A percentile compares a stretch with the other conserved stretches of the same genome.
Evolutionary conservation across 2,329 filamentous ascomycete species (phyloP).

Genomic region (Pseudogymnoascus sp.): DNA sequence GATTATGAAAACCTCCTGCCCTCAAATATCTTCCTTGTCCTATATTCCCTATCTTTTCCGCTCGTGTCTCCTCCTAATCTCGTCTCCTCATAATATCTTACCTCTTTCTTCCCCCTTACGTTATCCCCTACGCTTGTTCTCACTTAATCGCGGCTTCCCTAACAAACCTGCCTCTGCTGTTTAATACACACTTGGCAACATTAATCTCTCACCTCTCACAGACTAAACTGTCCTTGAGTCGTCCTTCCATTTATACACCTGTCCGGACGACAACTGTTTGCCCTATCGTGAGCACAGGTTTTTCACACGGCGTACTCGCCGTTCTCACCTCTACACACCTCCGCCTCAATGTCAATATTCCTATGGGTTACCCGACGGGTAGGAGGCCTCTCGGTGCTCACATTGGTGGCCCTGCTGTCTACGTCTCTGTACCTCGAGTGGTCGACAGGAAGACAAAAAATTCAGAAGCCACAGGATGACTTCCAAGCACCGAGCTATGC

Average conservation of each 20-base stretch:
- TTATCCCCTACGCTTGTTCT: neutral
- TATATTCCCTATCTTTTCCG: neutral
- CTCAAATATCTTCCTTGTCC: neutral
- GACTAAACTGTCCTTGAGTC: neutral
- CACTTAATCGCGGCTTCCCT: neutral
- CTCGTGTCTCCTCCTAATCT: neutral
- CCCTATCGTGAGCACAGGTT: neutral
- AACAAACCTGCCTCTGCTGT: neutral
- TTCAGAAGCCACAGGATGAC: neutral
- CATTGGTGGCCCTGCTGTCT: neutral
- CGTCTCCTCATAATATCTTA: neutral
- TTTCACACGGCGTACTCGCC: neutral
- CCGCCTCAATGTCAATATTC: conserved; percentile 5
- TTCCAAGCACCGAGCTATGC: neutral
- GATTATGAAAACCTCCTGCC: neutral
- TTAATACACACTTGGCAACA: neutral
- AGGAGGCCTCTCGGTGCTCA: conserved; percentile 5
- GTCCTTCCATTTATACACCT: neutral
- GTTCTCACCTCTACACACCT: neutral
- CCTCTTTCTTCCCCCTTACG: neutral
- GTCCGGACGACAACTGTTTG: neutral
- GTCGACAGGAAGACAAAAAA: neutral
- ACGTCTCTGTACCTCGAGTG: neutral
- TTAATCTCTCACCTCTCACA: neutral
- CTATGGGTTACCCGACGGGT: conserved; percentile 4